Evolutionary conservation across 257 asterid genomes (phyloP).

Genomic region (Galeopsis tetrahit): DNA sequence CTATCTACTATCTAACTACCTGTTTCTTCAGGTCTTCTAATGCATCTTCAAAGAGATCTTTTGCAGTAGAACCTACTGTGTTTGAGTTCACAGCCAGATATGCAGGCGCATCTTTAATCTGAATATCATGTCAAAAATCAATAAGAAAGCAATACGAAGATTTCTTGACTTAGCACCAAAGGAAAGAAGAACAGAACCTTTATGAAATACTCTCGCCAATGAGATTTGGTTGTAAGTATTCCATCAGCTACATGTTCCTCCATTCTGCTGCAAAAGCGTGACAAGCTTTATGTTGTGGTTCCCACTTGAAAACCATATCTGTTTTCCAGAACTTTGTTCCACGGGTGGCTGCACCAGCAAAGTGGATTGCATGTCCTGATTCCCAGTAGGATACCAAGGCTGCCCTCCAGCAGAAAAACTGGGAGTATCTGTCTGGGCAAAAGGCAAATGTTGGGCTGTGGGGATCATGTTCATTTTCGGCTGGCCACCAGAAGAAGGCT

Average conservation of each 20-base stretch:
- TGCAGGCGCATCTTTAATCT: constrained; percentile 90
- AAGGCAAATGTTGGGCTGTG: constrained; percentile 49
- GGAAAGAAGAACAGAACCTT: constrained; percentile 55
- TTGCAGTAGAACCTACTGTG: constrained; percentile 77
- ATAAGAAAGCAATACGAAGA: constrained; percentile 11
- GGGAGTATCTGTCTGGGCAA: constrained; percentile 54
- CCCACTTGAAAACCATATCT: constrained; percentile 49
- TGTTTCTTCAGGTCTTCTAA: constrained; percentile 84
- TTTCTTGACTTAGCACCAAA: background rate
- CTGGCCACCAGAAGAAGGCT: constrained; percentile 55
- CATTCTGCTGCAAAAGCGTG: constrained; percentile 67
- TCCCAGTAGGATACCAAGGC: constrained; percentile 67
- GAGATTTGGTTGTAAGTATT: constrained; percentile 63
- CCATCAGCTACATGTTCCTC: constrained; percentile 86
- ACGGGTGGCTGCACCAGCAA: constrained; percentile 50
- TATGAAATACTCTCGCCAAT: constrained; percentile 89
- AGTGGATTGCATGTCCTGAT: constrained; percentile 54
- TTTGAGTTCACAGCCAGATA: constrained; percentile 80
- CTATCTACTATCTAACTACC: constrained; percentile 44
- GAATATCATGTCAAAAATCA: constrained; percentile 36
- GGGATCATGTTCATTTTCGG: constrained; percentile 60
- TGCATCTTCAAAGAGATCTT: constrained; percentile 88
- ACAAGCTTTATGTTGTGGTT: constrained; percentile 49
- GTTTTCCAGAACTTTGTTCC: constrained; percentile 50
- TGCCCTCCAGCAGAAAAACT: constrained; percentile 59